Evolutionary conservation across 2,329 filamentous ascomycete species (phyloP).

Genomic region (Colletotrichum godetiae): DNA sequence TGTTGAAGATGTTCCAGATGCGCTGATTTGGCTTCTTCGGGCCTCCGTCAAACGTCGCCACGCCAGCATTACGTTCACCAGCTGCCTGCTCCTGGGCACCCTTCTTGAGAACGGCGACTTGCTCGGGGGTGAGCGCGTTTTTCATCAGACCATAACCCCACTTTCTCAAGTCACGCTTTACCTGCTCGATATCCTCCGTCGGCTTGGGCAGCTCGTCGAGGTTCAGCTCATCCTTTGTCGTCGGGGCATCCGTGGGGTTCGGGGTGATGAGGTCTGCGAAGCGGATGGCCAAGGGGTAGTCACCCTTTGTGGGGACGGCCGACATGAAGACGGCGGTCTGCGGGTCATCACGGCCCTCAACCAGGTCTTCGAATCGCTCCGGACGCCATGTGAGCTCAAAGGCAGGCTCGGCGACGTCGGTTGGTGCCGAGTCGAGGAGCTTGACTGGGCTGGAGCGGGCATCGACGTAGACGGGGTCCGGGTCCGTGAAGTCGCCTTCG

Average conservation of each 20-base stretch:
- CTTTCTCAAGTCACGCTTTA: slow-evolving; percentile 16
- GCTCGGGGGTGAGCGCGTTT: slow-evolving; percentile 4
- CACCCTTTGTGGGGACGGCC: background rate
- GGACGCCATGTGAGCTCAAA: background rate
- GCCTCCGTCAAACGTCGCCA: background rate
- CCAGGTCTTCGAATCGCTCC: background rate
- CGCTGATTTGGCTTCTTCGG: slow-evolving; percentile 12
- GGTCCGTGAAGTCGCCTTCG: background rate
- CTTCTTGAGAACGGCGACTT: slow-evolving; percentile 15
- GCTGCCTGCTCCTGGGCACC: slow-evolving; percentile 12
- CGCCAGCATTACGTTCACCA: slow-evolving; percentile 11
- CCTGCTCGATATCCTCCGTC: slow-evolving; percentile 17
- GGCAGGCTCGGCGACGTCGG: background rate
- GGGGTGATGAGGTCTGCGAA: slow-evolving; percentile 5
- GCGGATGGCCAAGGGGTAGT: background rate
- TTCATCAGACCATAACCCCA: slow-evolving; percentile 28
- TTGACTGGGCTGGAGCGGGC: slow-evolving; percentile 4
- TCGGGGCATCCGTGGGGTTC: background rate
- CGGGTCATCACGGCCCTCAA: background rate
- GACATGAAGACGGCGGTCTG: background rate
- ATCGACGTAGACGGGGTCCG: background rate
- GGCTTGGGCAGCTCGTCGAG: slow-evolving; percentile 1
- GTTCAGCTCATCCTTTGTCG: background rate
- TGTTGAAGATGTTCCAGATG: slow-evolving; percentile 21
- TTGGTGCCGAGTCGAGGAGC: background rate